Conservation (phyloP, 768 basidiomycete species). For the Serendipita indica region DNA sequence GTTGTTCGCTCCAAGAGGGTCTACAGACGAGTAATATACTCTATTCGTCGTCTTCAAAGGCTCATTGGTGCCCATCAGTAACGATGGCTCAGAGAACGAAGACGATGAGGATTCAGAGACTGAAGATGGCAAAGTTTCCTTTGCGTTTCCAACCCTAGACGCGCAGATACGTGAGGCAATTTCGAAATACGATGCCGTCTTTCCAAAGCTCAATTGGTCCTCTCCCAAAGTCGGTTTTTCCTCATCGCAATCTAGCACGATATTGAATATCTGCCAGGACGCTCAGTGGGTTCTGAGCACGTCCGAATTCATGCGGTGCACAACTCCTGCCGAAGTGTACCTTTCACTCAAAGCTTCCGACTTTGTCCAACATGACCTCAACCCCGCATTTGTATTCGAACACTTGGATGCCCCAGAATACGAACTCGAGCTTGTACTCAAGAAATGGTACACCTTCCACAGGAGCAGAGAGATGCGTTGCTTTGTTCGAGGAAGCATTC, state of each 20-base stretch:
- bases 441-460: slow-evolving; percentile 83
- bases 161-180: slow-evolving; percentile 49
- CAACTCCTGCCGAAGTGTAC: slow-evolving; percentile 78
- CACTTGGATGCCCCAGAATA: slow-evolving; percentile 26
- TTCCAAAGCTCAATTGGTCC: slow-evolving; percentile 94
- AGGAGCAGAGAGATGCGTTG: slow-evolving; percentile 76
- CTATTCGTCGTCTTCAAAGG: neutral
- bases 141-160: slow-evolving; percentile 75
- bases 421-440: slow-evolving; percentile 64
- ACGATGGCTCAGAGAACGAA: slow-evolving; percentile 17
- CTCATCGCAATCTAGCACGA: neutral
- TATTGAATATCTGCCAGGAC: slow-evolving; percentile 38
- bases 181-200: slow-evolving; percentile 62
- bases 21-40: slow-evolving; percentile 52
- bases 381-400: slow-evolving; percentile 45
- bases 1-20: slow-evolving; percentile 69
- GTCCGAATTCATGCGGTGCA: slow-evolving; percentile 74
- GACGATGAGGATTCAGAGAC: slow-evolving; percentile 25
- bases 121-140: slow-evolving; percentile 22
- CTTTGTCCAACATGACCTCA: slow-evolving; percentile 70
- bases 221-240: slow-evolving; percentile 51
- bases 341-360: slow-evolving; percentile 85
- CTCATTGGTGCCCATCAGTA: neutral
- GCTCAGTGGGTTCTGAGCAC: slow-evolving; percentile 82
- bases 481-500: slow-evolving; percentile 58